Evolutionary conservation across 306 rosid species (phyloP).

Genomic region (Lupinus albus): DNA sequence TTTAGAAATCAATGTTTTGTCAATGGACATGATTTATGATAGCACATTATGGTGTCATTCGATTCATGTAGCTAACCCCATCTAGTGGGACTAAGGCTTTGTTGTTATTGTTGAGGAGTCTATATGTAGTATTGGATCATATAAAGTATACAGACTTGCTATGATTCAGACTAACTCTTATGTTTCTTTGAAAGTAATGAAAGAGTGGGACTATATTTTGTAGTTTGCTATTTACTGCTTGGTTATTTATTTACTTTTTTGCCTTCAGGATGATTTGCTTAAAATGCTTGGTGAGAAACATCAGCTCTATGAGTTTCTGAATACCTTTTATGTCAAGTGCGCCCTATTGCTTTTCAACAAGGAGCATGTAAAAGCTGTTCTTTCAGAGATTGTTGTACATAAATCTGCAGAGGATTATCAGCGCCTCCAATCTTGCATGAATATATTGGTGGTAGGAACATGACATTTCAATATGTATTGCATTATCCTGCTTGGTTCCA

Average conservation of each 20-base stretch:
- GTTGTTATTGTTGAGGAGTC: no score
- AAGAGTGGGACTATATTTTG: conserved; percentile 35
- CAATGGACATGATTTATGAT: no score
- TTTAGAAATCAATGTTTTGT: no score
- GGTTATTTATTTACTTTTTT: conserved; percentile 22
- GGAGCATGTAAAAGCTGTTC: conserved; percentile 84
- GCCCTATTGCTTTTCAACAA: conserved; percentile 90
- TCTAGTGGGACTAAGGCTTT: no score
- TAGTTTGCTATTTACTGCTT: conserved; percentile 34
- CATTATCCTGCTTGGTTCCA: conserved; percentile 16
- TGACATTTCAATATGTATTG: conserved; percentile 35
- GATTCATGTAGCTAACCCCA: no score
- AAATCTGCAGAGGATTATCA: conserved; percentile 63
- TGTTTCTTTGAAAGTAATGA: conserved; percentile 28
- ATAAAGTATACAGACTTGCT: background rate
- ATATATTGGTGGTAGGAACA: conserved; percentile 78
- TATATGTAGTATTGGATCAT: conserved; percentile 32
- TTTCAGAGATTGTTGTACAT: conserved; percentile 58
- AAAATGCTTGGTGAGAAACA: conserved; percentile 86
- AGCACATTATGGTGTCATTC: no score
- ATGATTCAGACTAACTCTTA: conserved; percentile 21
- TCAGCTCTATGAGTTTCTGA: conserved; percentile 78
- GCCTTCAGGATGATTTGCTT: conserved; percentile 80
- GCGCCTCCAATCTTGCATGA: conserved; percentile 63
- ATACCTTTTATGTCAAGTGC: conserved; percentile 70